Conservation (phyloP, 306 rosid genomes). For the Styphnolobium japonicum region DNA sequence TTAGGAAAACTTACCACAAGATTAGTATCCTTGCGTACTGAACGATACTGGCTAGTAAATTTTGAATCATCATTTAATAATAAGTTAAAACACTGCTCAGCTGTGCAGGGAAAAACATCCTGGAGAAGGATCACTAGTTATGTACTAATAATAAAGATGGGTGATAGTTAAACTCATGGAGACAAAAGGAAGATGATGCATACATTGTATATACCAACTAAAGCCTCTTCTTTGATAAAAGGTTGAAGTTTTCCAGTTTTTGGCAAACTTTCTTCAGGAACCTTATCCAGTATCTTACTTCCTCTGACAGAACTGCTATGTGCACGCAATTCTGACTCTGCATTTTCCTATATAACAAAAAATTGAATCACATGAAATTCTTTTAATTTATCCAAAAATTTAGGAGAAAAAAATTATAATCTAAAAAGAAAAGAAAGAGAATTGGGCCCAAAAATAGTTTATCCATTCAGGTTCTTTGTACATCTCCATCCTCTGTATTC, state of each 20-base stretch:
- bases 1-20: conserved; percentile 70
- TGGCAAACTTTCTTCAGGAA: conserved; percentile 51
- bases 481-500: background rate
- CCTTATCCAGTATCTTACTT: conserved; percentile 43
- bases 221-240: conserved; percentile 76
- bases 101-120: conserved; percentile 80
- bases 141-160: conserved; percentile 14
- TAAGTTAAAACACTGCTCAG: conserved; percentile 73
- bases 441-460: background rate
- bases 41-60: conserved; percentile 62
- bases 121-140: conserved; percentile 45
- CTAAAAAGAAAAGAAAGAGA: background rate
- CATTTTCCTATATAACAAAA: conserved; percentile 63
- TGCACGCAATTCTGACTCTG: conserved; percentile 93
- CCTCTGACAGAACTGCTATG: conserved; percentile 89
- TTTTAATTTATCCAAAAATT: background rate
- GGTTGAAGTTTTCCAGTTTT: conserved; percentile 58
- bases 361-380: conserved; percentile 21
- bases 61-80: conserved; percentile 67
- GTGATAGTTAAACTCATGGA: conserved; percentile 1
- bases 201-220: conserved; percentile 74
- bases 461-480: background rate
- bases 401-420: background rate
- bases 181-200: conserved; percentile 26
- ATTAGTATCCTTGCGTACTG: conserved; percentile 78